These are phyloP conservation scores for Globisporangium iwayamae DNA, from an alignment of 352 stramenopile genomes.

Conservation along the genomic window DNA sequence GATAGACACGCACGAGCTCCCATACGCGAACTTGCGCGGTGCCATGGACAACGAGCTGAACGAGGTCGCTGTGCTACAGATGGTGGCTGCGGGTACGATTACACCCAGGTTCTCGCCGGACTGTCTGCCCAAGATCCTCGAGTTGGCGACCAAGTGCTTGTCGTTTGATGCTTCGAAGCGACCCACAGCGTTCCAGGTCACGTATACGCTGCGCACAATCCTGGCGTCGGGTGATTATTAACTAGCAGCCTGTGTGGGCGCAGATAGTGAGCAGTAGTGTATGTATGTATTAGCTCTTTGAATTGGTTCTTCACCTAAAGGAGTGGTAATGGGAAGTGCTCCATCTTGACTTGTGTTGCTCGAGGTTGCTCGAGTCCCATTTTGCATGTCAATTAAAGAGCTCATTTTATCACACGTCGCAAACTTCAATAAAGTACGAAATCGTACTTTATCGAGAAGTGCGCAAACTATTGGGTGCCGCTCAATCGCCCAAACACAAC, in stretches of 20 bases:
- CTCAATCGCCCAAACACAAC: not conserved
- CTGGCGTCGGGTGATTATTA: constrained; percentile 20
- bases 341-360: constrained; percentile 1
- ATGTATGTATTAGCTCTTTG: constrained; percentile 8
- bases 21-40: constrained; percentile 29
- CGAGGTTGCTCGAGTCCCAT: not conserved
- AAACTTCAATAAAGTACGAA: not conserved
- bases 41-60: constrained; percentile 25
- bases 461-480: constrained; percentile 14
- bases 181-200: constrained; percentile 33
- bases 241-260: not conserved
- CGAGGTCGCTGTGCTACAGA: constrained; percentile 38
- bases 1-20: constrained; percentile 38
- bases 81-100: constrained; percentile 32
- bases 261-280: no score
- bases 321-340: not conserved
- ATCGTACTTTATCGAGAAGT: constrained; percentile 1
- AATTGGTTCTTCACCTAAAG: not conserved
- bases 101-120: constrained; percentile 24
- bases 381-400: not conserved
- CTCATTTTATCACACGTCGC: constrained; percentile 11
- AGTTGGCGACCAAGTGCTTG: constrained; percentile 30
- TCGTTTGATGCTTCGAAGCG: constrained; percentile 23
- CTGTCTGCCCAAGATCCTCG: constrained; percentile 26
- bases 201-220: constrained; percentile 30